These are phyloP conservation scores for Centaurea solstitialis DNA, from an alignment of 129 eudicot genomes.

Conservation along the genomic window DNA sequence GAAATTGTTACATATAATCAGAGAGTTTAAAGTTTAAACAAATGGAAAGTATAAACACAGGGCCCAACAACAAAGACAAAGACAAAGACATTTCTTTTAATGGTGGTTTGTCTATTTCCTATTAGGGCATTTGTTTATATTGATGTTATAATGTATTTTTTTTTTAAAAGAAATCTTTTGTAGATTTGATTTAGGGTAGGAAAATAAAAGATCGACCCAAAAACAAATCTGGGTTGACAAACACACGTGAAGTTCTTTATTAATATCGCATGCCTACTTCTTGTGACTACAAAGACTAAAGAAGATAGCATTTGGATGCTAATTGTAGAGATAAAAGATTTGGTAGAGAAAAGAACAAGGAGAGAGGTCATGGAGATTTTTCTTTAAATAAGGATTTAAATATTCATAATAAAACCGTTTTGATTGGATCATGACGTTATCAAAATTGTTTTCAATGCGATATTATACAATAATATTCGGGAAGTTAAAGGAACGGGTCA, in stretches of 20 bases:
- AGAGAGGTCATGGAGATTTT: neutral
- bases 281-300: constrained; percentile 33
- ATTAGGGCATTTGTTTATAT: constrained; percentile 18
- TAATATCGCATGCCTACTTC: constrained; percentile 42
- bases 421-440: neutral
- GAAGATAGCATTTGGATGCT: constrained; percentile 12
- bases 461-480: neutral
- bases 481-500: neutral
- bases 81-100: constrained; percentile 17
- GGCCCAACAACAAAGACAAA: constrained; percentile 31
- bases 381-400: no score
- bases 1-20: neutral
- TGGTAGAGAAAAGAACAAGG: neutral
- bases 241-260: constrained; percentile 30
- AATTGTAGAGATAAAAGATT: constrained; percentile 2
- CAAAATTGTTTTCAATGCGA: neutral
- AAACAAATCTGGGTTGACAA: constrained; percentile 35
- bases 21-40: neutral
- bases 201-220: constrained; percentile 18
- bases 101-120: constrained; percentile 29
- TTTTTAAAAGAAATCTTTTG: constrained; percentile 24
- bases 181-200: constrained; percentile 30
- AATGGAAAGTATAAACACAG: constrained; percentile 33
- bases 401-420: neutral
- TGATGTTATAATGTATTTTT: neutral